Evolutionary conservation across 257 asterid species (phyloP).

Genomic region (Jasminum sambac): DNA sequence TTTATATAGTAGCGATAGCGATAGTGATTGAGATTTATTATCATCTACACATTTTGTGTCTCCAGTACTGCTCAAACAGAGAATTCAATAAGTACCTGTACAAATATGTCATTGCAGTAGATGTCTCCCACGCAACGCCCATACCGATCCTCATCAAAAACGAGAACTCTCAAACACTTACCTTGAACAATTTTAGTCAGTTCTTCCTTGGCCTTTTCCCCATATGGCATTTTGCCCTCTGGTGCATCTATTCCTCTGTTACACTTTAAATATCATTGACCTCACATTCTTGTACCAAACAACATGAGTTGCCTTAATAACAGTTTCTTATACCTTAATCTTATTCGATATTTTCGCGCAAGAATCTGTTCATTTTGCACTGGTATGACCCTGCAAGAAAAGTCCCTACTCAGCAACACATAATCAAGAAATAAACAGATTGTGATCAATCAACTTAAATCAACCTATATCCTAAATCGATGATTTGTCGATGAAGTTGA

Average conservation of each 20-base stretch:
- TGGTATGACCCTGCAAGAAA: conserved; percentile 52
- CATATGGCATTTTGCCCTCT: conserved; percentile 85
- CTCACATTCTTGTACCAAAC: neutral
- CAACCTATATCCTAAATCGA: conserved; percentile 79
- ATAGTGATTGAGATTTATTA: too few species aligned
- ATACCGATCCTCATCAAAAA: conserved; percentile 78
- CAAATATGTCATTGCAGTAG: conserved; percentile 84
- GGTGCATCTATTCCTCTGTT: conserved; percentile 97
- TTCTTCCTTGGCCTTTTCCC: conserved; percentile 78
- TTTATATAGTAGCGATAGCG: too few species aligned
- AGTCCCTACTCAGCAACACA: conserved; percentile 9
- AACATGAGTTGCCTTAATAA: neutral
- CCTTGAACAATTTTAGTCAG: conserved; percentile 58
- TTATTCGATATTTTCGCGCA: conserved; percentile 79
- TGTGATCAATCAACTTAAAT: too few species aligned
- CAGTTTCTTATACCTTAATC: conserved; percentile 61
- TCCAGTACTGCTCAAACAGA: too few species aligned
- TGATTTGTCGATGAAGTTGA: conserved; percentile 64
- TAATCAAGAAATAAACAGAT: neutral
- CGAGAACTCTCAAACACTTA: conserved; percentile 61
- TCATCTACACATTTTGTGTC: too few species aligned
- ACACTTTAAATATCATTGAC: neutral
- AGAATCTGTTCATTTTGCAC: conserved; percentile 69
- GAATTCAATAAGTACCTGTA: conserved; percentile 52
- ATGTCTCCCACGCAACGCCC: conserved; percentile 82